These are phyloP conservation scores for Fagopyrum homotropicum DNA, from an alignment of 148 eudicot species.

Conservation along the genomic window DNA sequence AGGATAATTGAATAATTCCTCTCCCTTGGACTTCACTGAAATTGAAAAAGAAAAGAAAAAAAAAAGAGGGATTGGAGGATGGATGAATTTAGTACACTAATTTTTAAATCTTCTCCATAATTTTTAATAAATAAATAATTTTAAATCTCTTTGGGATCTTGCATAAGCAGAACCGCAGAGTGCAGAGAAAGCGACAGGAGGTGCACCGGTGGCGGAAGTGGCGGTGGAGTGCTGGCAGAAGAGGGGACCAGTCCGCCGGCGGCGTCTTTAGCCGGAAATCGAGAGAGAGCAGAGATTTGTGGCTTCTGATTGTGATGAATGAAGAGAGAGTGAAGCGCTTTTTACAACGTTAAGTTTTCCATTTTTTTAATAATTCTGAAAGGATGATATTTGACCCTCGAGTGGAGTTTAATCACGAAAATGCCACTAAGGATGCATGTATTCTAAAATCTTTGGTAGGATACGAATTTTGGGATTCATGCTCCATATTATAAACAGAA, in stretches of 20 bases:
- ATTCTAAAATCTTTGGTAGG: not conserved
- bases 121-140: not conserved
- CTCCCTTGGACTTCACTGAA: not conserved
- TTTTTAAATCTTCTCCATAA: not conserved
- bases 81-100: not conserved
- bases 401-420: not conserved
- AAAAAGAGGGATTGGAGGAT: not conserved
- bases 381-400: not conserved
- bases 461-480: not conserved
- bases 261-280: constrained; percentile 6
- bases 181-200: not conserved
- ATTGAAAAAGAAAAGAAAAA: not conserved
- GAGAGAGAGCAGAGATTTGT: not conserved
- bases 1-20: not conserved
- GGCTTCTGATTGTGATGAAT: not conserved
- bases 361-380: not conserved
- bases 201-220: not conserved
- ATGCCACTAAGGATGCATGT: not conserved
- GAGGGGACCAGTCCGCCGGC: constrained; percentile 2
- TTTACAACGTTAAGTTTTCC: constrained; percentile 6
- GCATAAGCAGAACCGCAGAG: not conserved
- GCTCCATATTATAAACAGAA: too few relatives aligned
- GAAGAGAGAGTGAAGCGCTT: constrained; percentile 2
- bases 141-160: not conserved
- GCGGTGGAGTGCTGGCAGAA: constrained; percentile 1